A percentile compares a stretch with the other conserved stretches of the same genome.
Evolutionary conservation across 805 yeast genomes (phyloP).

Genomic region (Ogataea philodendri): DNA sequence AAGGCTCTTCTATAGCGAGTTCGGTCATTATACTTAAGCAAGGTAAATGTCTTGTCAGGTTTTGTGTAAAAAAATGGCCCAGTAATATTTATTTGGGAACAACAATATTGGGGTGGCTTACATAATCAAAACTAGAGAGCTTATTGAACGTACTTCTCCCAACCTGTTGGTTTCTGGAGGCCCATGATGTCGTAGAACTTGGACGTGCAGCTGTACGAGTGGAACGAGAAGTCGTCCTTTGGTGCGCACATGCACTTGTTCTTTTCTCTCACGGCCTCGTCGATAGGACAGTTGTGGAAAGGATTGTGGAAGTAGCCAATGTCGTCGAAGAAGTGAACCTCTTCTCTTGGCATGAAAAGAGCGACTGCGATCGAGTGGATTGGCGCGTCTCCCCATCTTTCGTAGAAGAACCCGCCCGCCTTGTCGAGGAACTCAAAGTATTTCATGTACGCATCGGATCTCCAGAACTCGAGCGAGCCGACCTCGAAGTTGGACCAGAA

Average conservation of each 20-base stretch:
- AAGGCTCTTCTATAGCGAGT: constrained; percentile 13
- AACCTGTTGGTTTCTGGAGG: constrained; percentile 61
- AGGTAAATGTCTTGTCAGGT: too few species aligned
- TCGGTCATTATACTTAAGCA: constrained; percentile 6
- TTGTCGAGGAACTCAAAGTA: constrained; percentile 75
- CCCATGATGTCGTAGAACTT: constrained; percentile 57
- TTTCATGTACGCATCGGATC: constrained; percentile 63
- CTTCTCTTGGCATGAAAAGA: constrained; percentile 64
- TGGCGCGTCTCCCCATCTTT: constrained; percentile 96
- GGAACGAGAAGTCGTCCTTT: constrained; percentile 72
- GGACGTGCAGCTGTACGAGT: constrained; percentile 67
- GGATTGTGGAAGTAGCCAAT: constrained; percentile 85
- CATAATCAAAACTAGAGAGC: constrained; percentile 1
- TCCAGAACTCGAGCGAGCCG: constrained; percentile 72
- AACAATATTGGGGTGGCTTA: constrained; percentile 1
- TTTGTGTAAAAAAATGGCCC: background rate
- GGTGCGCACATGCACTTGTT: constrained; percentile 75
- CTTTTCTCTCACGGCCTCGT: constrained; percentile 51
- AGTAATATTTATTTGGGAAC: background rate
- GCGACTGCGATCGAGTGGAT: constrained; percentile 87
- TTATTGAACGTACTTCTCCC: constrained; percentile 58
- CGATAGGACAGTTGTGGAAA: constrained; percentile 76
- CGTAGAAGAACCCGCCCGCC: constrained; percentile 90
- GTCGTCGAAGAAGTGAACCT: constrained; percentile 79
- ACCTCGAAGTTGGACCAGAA: constrained; percentile 92